Evolutionary conservation across 805 yeast genomes (phyloP), one percentile per base, ranked within the genome.

Genomic region (Saturnispora sanitii): DNA sequence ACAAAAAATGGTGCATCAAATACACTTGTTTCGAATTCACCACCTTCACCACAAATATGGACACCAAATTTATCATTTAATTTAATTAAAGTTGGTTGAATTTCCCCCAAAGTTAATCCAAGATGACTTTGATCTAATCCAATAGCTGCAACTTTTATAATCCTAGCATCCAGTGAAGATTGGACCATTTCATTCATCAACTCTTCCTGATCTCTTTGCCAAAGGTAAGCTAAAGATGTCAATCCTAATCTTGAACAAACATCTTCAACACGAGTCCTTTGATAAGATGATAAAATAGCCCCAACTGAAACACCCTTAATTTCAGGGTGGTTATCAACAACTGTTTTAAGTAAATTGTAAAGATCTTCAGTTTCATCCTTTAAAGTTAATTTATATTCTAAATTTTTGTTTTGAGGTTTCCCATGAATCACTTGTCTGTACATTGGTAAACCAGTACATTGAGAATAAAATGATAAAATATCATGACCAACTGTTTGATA

Each of bases 1-100:
- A 62, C 63, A 62, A 90, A 92, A 45, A 85, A 79, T 0, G 95
- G 94, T 1, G 94, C 85, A 58, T 92, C 96, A 22, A 92, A 65
- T 2, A 90, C 97, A 49, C 90, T 64, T 0, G 96, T 81, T 58
- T 92, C 99, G 59, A 86, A 92, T 59, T 92, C 99, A 1, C 99
- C 99, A 26, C 99, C 99, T 65, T 92, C 99, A 12, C 99, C 99
- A 64, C 98, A 92, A 0, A 92, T 77, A 57, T 90, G 96, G 12
- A 88, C 83, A 2, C 88, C 94, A 60, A 75, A 88, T 58, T 65
- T 62, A 8, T 56, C 45, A 56, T 87, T 81, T 45, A 88, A 62
- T 30, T 65, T 64, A 11, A 65, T 47, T 55, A 92, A 58, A 0
- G 64, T 70, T 1, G 85, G 82, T 41, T 70, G 72, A 47, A 81